Percentiles rank a stretch among this genome's conserved stretches.
Conservation (phyloP, 306 rosid species). For the Leucaena leucocephala region DNA sequence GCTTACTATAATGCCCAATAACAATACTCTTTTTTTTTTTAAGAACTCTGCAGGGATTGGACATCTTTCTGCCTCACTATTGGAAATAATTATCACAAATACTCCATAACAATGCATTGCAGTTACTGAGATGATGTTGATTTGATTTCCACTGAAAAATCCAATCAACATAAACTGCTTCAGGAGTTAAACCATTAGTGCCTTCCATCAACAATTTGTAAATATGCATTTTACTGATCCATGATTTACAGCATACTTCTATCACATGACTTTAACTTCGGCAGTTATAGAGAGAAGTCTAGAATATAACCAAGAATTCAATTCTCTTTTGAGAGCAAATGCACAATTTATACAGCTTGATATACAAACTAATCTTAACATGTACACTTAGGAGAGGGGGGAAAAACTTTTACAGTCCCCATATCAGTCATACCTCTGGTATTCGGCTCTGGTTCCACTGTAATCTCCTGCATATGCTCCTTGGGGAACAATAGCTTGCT, state of each 20-base stretch:
- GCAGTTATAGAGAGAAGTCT: neutral
- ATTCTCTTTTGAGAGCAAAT: conserved; percentile 15
- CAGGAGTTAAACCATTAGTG: neutral
- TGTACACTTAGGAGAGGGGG: too few species aligned
- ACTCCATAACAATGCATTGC: neutral
- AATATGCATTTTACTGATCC: neutral
- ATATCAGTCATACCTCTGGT: conserved; percentile 55
- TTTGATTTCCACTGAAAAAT: neutral
- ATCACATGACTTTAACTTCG: neutral
- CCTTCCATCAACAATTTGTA: neutral
- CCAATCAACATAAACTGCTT: neutral
- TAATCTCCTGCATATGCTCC: conserved; percentile 66
- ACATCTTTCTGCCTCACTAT: neutral
- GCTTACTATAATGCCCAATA: neutral
- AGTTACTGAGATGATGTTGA: neutral
- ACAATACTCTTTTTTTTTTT: too few species aligned
- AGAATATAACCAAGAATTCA: neutral
- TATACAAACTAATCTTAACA: conserved; percentile 3
- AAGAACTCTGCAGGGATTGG: neutral
- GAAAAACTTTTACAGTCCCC: neutral
- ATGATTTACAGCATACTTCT: conserved; percentile 1
- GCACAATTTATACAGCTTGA: conserved; percentile 24
- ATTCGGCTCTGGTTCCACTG: conserved; percentile 48
- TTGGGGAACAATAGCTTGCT: conserved; percentile 65
- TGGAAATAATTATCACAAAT: neutral